These are phyloP conservation scores for Crithidia brevicula DNA, from an alignment of 208 protist genomes.

Conservation along the genomic window DNA sequence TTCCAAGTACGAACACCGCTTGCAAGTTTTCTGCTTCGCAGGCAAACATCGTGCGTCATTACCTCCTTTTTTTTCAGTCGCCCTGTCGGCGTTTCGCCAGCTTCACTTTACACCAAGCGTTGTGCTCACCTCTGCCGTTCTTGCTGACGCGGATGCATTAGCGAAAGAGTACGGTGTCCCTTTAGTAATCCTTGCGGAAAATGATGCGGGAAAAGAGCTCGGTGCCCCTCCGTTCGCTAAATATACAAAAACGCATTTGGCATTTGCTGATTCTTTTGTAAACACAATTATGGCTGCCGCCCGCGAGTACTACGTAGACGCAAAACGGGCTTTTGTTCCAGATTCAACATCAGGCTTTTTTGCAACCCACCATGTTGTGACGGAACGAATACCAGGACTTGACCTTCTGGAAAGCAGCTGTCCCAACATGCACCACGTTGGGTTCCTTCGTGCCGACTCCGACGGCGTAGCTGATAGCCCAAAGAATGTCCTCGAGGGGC, in stretches of 20 bases:
- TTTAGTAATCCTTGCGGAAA: constrained; percentile 8
- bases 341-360: constrained; percentile 6
- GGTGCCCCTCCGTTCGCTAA: not conserved
- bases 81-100: not conserved
- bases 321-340: not conserved
- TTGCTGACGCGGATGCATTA: not conserved
- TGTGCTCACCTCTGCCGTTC: constrained; percentile 6
- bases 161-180: not conserved
- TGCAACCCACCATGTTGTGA: constrained; percentile 37
- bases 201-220: not conserved
- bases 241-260: not conserved
- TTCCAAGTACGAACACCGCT: not conserved
- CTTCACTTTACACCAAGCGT: not conserved
- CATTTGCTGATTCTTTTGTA: not conserved
- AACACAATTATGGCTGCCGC: not conserved
- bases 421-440: constrained; percentile 49
- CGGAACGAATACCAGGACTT: constrained; percentile 44
- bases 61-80: not conserved
- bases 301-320: not conserved
- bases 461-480: not conserved
- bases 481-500: not conserved
- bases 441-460: constrained; percentile 39
- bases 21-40: too few relatives aligned
- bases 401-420: constrained; percentile 32
- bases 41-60: not conserved